Percentiles rank a stretch among this genome's conserved stretches.
phyloP scores from a whole-genome alignment of 129 eudicot genomes.

The Erigeron canadensis region DNA sequence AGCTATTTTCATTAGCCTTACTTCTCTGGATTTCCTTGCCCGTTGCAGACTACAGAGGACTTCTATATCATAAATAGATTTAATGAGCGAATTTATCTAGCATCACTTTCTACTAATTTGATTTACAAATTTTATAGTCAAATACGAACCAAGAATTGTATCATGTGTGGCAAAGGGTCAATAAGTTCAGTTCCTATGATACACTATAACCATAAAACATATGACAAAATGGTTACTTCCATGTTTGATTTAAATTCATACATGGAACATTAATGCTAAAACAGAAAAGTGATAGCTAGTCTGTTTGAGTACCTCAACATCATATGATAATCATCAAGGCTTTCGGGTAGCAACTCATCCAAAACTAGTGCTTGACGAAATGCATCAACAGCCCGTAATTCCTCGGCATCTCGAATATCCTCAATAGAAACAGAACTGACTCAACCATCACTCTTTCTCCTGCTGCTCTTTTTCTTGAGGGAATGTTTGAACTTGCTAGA shows the following conservation, averaged over 20 bases:
- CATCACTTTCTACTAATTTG: neutral
- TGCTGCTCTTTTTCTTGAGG: constrained; percentile 82
- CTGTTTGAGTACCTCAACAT: constrained; percentile 62
- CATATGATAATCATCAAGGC: constrained; percentile 87
- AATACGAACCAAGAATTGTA: neutral
- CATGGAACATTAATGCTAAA: constrained; percentile 15
- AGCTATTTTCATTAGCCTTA: neutral
- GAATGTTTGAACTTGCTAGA: constrained; percentile 85
- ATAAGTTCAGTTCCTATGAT: neutral
- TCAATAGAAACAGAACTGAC: constrained; percentile 91
- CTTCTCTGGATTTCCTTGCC: neutral
- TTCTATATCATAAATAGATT: neutral
- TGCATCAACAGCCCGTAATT: constrained; percentile 73
- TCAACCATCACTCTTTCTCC: constrained; percentile 78
- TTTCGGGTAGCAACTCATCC: constrained; percentile 80
- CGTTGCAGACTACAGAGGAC: neutral
- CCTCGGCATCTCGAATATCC: constrained; percentile 87
- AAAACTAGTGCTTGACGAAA: constrained; percentile 76
- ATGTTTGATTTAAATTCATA: neutral
- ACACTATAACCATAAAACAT: constrained; percentile 5
- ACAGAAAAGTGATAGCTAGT: constrained; percentile 7
- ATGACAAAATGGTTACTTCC: too few species aligned
- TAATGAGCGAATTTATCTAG: neutral
- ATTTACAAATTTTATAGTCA: neutral
- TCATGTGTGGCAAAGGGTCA: constrained; percentile 8